Evolutionary conservation across 345 rosid species (phyloP).

Genomic region (Acer yangbiense): DNA sequence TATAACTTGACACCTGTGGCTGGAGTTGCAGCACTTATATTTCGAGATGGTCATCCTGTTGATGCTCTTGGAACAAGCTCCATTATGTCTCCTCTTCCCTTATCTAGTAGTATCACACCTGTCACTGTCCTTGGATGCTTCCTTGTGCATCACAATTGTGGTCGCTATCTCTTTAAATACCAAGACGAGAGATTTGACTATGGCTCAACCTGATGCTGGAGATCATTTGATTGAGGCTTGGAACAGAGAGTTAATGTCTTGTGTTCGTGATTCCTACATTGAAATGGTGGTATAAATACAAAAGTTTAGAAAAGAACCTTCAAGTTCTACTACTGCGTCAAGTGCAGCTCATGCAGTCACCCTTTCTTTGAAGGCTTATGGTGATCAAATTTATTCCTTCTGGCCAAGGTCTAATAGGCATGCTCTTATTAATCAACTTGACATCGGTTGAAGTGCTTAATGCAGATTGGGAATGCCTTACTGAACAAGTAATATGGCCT

Average conservation of each 20-base stretch:
- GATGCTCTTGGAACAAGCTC: conserved; percentile 54
- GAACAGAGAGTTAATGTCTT: conserved; percentile 89
- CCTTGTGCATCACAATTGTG: conserved; percentile 78
- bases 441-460: conserved; percentile 37
- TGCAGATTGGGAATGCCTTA: conserved; percentile 77
- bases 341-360: conserved; percentile 46
- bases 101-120: conserved; percentile 66
- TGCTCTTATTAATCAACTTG: conserved; percentile 31
- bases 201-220: conserved; percentile 56
- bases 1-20: conserved; percentile 95
- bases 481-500: conserved; percentile 79
- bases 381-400: conserved; percentile 75
- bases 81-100: conserved; percentile 85
- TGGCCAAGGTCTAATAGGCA: conserved; percentile 75
- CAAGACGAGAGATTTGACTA: conserved; percentile 46
- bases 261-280: conserved; percentile 84
- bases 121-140: conserved; percentile 82
- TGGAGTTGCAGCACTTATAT: conserved; percentile 90
- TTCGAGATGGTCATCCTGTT: conserved; percentile 73
- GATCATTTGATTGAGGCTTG: conserved; percentile 86
- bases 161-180: conserved; percentile 82
- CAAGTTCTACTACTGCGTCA: conserved; percentile 58
- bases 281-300: conserved; percentile 90
- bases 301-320: conserved; percentile 72
- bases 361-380: conserved; percentile 64